Percentiles rank a stretch among this genome's conserved stretches.
Conservation (phyloP, 73 alveolate species). For the Durusdinium trenchii region DNA sequence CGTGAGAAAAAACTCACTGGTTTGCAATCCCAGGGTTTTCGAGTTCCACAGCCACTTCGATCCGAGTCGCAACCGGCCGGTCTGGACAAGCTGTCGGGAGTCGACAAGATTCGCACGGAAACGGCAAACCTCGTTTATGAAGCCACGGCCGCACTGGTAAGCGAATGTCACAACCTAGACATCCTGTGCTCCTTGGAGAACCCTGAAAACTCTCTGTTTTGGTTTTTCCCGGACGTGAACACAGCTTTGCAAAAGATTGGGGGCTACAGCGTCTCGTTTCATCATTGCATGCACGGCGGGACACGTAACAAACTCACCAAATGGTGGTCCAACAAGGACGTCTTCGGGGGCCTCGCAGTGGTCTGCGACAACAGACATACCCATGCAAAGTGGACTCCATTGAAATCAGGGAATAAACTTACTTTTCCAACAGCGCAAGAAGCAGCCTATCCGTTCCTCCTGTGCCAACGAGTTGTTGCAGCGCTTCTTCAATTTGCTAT, state of each 20-base stretch:
- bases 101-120: background rate
- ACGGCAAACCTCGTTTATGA: background rate
- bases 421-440: background rate
- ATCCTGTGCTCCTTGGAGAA: background rate
- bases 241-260: background rate
- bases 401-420: background rate
- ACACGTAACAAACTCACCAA: background rate
- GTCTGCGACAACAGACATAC: background rate
- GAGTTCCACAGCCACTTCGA: background rate
- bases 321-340: background rate
- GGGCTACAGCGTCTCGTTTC: background rate
- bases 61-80: background rate
- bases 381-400: background rate
- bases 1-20: background rate
- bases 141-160: background rate
- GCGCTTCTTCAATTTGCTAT: background rate
- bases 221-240: background rate
- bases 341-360: background rate
- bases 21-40: background rate
- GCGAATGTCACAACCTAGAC: background rate
- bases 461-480: background rate
- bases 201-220: background rate
- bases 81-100: background rate
- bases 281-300: slow-evolving; percentile 15
- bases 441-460: slow-evolving; percentile 13